These are phyloP conservation scores for Blastomyces percursus DNA, from an alignment of 2,329 filamentous ascomycete species.

Conservation along the genomic window DNA sequence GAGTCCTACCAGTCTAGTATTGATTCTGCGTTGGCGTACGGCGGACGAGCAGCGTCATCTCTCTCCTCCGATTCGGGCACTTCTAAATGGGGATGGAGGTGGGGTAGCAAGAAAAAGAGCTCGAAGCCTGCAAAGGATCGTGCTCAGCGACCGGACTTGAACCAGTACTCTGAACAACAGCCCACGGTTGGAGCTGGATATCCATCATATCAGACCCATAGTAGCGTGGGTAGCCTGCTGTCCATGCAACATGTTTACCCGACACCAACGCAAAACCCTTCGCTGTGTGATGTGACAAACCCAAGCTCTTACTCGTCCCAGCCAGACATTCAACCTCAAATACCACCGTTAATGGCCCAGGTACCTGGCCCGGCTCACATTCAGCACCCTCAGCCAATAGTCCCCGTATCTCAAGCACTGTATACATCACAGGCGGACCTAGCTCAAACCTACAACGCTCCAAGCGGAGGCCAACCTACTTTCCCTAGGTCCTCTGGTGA, in stretches of 20 bases:
- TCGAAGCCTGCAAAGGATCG: slow-evolving; percentile 36
- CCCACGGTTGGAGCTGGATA: neutral
- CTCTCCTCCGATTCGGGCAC: slow-evolving; percentile 49
- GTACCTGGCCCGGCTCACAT: slow-evolving; percentile 53
- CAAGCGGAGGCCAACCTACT: slow-evolving; percentile 29
- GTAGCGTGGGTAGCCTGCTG: slow-evolving; percentile 36
- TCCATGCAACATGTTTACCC: slow-evolving; percentile 56
- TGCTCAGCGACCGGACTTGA: slow-evolving; percentile 50
- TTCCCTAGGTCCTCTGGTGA: slow-evolving; percentile 22
- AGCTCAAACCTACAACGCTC: slow-evolving; percentile 27
- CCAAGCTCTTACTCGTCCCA: slow-evolving; percentile 38
- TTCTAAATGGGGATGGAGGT: slow-evolving; percentile 51
- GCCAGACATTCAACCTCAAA: slow-evolving; percentile 23
- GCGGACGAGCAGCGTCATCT: slow-evolving; percentile 35
- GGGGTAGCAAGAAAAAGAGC: slow-evolving; percentile 37
- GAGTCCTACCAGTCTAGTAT: slow-evolving; percentile 43
- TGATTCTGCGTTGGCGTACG: slow-evolving; percentile 52
- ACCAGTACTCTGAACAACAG: slow-evolving; percentile 14
- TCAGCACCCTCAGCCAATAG: slow-evolving; percentile 74
- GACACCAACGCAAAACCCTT: slow-evolving; percentile 54
- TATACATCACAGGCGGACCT: slow-evolving; percentile 37
- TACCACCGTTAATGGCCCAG: slow-evolving; percentile 35
- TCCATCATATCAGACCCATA: slow-evolving; percentile 16
- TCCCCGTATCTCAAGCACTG: slow-evolving; percentile 58
- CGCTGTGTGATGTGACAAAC: slow-evolving; percentile 46